phyloP scores from a whole-genome alignment of 2,329 filamentous ascomycete genomes.

The Graphilbum fragrans region DNA sequence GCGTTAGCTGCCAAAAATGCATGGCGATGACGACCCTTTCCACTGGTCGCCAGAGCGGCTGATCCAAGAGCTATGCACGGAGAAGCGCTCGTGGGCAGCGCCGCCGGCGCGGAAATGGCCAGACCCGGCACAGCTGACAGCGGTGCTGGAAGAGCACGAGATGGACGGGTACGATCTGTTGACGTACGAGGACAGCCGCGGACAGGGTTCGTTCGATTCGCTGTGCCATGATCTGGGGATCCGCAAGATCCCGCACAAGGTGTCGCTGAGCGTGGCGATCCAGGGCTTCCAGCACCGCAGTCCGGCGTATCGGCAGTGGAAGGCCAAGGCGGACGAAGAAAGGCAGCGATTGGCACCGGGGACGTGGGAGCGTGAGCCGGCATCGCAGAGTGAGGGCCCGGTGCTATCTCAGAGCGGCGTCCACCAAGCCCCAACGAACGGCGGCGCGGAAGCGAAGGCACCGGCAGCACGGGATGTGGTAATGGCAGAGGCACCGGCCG shows the following conservation, averaged over 20 bases:
- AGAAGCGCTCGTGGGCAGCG: constrained; percentile 32
- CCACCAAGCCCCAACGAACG: background rate
- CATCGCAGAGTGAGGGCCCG: background rate
- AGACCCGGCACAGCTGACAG: constrained; percentile 38
- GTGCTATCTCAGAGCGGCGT: constrained; percentile 1
- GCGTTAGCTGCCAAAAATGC: too few relatives aligned
- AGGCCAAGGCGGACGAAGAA: constrained; percentile 10
- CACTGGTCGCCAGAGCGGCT: constrained; percentile 60
- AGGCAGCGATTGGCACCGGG: too few relatives aligned
- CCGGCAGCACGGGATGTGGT: too few relatives aligned
- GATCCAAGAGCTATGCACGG: constrained; percentile 50
- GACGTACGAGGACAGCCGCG: constrained; percentile 36
- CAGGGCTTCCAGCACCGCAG: constrained; percentile 41
- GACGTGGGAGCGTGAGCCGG: too few relatives aligned
- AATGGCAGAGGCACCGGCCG: background rate
- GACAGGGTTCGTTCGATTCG: constrained; percentile 27
- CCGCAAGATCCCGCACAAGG: constrained; percentile 42
- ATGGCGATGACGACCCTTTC: constrained; percentile 48
- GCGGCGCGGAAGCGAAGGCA: constrained; percentile 9
- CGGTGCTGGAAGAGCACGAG: constrained; percentile 44
- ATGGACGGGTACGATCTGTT: constrained; percentile 56
- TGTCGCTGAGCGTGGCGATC: constrained; percentile 46
- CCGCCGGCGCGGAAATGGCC: constrained; percentile 29
- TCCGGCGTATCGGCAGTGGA: constrained; percentile 27
- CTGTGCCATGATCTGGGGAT: constrained; percentile 43